These are phyloP conservation scores for Boechera divaricarpa DNA, from an alignment of 345 rosid species.

Conservation along the genomic window DNA sequence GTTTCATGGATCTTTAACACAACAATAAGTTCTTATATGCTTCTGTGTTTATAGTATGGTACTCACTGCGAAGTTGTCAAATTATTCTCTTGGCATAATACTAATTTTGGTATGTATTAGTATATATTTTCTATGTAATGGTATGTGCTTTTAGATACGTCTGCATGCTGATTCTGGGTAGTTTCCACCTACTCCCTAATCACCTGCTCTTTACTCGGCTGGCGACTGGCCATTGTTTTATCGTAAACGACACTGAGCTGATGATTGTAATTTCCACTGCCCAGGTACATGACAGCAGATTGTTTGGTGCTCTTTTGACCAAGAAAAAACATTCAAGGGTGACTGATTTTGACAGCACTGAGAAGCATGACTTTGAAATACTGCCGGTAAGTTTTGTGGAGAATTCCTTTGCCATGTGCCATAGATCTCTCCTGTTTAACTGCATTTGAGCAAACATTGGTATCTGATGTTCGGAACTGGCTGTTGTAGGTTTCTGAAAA, in stretches of 20 bases:
- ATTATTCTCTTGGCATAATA: slow-evolving; percentile 3
- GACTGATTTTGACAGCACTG: slow-evolving; percentile 81
- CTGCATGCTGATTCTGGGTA: slow-evolving; percentile 1
- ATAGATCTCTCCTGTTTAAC: background rate
- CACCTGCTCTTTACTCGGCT: too few relatives aligned
- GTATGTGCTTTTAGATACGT: background rate
- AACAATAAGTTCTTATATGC: slow-evolving; percentile 64
- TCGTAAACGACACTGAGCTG: too few relatives aligned
- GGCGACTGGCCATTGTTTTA: too few relatives aligned
- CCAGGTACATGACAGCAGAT: too few relatives aligned
- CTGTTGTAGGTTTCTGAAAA: slow-evolving; percentile 84
- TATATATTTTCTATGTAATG: slow-evolving; percentile 10
- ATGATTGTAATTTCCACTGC: too few relatives aligned
- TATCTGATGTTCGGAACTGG: slow-evolving; percentile 29
- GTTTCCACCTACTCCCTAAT: background rate
- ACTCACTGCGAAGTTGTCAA: slow-evolving; percentile 12
- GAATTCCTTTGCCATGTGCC: slow-evolving; percentile 13
- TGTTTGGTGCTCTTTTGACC: slow-evolving; percentile 90
- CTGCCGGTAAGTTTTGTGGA: slow-evolving; percentile 71
- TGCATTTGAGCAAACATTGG: slow-evolving; percentile 23
- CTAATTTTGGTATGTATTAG: background rate
- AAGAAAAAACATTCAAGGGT: slow-evolving; percentile 74
- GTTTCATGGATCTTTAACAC: slow-evolving; percentile 99
- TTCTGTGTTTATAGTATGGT: slow-evolving; percentile 17
- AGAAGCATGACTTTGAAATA: slow-evolving; percentile 87